Evolutionary conservation across 352 stramenopile genomes (phyloP), one percentile per base, ranked within the genome.

Genomic region (Plasmopara viticola): DNA sequence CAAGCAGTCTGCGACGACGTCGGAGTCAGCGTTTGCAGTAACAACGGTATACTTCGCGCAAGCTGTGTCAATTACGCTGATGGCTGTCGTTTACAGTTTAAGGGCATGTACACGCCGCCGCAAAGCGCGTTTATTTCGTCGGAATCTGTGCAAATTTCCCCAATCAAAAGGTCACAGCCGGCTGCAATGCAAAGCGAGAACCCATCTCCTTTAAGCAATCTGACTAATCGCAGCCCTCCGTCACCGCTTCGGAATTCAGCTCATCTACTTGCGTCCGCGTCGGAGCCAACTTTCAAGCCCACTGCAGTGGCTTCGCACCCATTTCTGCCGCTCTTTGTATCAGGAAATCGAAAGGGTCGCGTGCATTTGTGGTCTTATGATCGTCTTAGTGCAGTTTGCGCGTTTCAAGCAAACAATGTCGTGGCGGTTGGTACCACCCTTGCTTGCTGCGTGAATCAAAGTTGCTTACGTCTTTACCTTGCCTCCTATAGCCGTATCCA

Each of bases 331-430:
- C 56, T 92, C 8, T 94, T 93, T 44, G 78, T 84, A 34, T 90
- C 82, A 0, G 84, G 84, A 35, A 90, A 80, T 44, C 74, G 86
- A 41, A 91, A 91, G 48, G 84, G 84, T 1, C 74, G 74, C 44
- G 67, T 93, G 25, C 82, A 93, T 51, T 38, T 94, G 45, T 94
- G 82, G 84, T 88, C 82, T 0, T 94, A 82, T 55, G 84, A 94
- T 48, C 87, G 78, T 31, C 59, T 91, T 17, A 92, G 76, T 57
- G 53, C 75, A 13, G 58, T 87, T 31, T 86, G 65, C 44, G 59
- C 72, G 13, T 91, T 89, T 51, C 79, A 84, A 66, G 79, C 64
- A 10, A 74, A 78, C n/a, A 68, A 87, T 9, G 50, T 87, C 9
- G 67, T 88, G 12, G 44, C 69, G 63, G 81, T 90, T 68, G 9